Percentiles rank a stretch among this genome's conserved stretches.
Evolutionary conservation across 192 early-diverging fungal species (phyloP).

Genomic region (Coemansia sp.): DNA sequence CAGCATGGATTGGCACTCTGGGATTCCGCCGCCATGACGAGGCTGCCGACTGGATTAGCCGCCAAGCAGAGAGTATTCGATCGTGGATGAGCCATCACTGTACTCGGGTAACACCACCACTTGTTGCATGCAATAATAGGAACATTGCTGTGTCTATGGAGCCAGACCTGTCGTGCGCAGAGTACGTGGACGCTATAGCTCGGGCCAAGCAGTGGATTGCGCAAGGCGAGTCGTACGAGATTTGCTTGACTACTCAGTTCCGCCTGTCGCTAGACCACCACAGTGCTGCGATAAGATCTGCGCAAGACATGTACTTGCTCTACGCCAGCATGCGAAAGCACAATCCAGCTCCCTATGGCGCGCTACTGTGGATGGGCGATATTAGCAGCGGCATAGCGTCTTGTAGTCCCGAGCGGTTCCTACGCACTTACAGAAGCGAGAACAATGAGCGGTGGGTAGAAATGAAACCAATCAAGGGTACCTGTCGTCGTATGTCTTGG

Average conservation of each 20-base stretch:
- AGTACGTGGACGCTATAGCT: constrained; percentile 61
- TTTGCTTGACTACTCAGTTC: constrained; percentile 91
- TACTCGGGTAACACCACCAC: no score
- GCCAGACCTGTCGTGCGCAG: constrained; percentile 20
- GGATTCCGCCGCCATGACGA: constrained; percentile 16
- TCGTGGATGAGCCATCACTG: neutral
- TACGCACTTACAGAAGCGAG: constrained; percentile 42
- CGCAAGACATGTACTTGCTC: constrained; percentile 46
- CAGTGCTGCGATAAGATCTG: neutral
- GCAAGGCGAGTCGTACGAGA: constrained; percentile 93
- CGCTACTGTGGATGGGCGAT: constrained; percentile 65
- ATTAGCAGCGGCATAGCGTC: constrained; percentile 52
- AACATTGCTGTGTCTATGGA: neutral
- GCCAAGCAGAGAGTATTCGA: neutral
- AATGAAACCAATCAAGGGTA: constrained; percentile 99
- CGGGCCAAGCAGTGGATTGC: constrained; percentile 66
- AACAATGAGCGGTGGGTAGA: constrained; percentile 58
- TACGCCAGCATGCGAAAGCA: constrained; percentile 69
- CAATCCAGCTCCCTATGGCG: constrained; percentile 90
- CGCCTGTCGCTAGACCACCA: constrained; percentile 20
- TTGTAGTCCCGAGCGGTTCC: constrained; percentile 85
- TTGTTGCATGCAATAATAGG: no score
- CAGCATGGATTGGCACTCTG: constrained; percentile 17
- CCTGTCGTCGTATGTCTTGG: constrained; percentile 21
- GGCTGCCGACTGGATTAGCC: constrained; percentile 21